A percentile compares a stretch with the other conserved stretches of the same genome.
These are phyloP conservation scores for Colletotrichum costaricense DNA, from an alignment of 2,329 filamentous ascomycete species.

Conservation along the genomic window DNA sequence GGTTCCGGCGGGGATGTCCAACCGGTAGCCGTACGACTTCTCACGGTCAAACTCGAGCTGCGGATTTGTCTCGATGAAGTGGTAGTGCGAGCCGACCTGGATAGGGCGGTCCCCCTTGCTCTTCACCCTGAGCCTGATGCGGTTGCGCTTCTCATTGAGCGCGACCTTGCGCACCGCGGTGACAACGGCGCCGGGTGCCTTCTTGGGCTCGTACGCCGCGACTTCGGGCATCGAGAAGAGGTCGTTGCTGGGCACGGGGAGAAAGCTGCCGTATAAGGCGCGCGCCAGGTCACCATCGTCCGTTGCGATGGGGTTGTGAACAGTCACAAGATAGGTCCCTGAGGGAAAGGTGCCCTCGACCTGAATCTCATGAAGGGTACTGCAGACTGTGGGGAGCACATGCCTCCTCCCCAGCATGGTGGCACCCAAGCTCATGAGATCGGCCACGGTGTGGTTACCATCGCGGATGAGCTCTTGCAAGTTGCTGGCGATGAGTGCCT, in stretches of 20 bases:
- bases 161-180: constrained; percentile 74
- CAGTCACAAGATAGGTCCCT: constrained; percentile 93
- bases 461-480: constrained; percentile 97
- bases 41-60: constrained; percentile 88
- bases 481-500: constrained; percentile 87
- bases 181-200: constrained; percentile 84
- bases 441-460: constrained; percentile 90
- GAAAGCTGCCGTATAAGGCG: constrained; percentile 90
- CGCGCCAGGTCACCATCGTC: constrained; percentile 89
- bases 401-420: constrained; percentile 95
- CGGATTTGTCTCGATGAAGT: constrained; percentile 95
- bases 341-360: constrained; percentile 93
- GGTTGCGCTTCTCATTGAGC: constrained; percentile 79
- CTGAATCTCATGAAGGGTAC: constrained; percentile 85
- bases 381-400: constrained; percentile 84
- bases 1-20: constrained; percentile 92
- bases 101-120: constrained; percentile 91
- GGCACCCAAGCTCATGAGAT: constrained; percentile 91
- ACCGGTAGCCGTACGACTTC: constrained; percentile 83
- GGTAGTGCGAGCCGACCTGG: constrained; percentile 94
- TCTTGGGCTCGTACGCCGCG: constrained; percentile 73
- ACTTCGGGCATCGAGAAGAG: constrained; percentile 75
- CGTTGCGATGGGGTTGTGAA: constrained; percentile 87
- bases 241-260: constrained; percentile 78
- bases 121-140: constrained; percentile 80